Evolutionary conservation across 768 basidiomycete genomes (phyloP), one percentile per base, ranked within the genome.

Genomic region (Pulveroboletus sp.): DNA sequence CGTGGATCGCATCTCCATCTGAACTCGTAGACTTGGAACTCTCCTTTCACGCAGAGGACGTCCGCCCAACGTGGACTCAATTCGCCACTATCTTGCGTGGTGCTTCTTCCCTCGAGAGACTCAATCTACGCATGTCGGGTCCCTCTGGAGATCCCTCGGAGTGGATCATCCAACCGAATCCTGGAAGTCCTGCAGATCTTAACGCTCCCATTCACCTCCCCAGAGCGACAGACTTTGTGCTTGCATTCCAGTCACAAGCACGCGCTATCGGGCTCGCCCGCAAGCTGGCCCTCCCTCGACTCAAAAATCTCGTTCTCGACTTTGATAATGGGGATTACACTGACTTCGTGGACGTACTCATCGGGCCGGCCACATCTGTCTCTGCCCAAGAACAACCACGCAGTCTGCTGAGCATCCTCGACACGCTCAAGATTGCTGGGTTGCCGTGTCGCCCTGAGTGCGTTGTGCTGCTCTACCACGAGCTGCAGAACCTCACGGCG

Each of bases 1-100:
- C 74, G 14, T 60, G 72, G 19, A 52, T 66, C 24, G 25, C 48
- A 6, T 54, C 60, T 4, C 60, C 62, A 2, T n/a, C 51, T 24
- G 56, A 51, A 8, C 67, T 89, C 24, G 59, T 55, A 20, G 73
- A 78, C 14, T 61, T 89, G 19, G 78, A 84, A 55, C 69, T 89
- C 35, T 77, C 80, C 1, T 87, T 77, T 66, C 85, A 86, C 56
- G 64, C 75, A 9, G 70, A 75, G 24, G 79, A 85, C 57, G 83
- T 82, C 13, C 78, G 85, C 12, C 87, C 85, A 2, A 72, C 75
- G 4, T 85, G 76, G 65, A 50, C 57, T 10, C 72, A 76, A 13
- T 83, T 89, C 53, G 58, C 65, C 23, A 59, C 73, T 25, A 80
- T 86, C 17, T 60, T 90, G 33, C 62, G 66, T 10, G 56, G 65